These are phyloP conservation scores for Porogramme epimiltina DNA, from an alignment of 1,284 basidiomycete species.

Conservation along the genomic window DNA sequence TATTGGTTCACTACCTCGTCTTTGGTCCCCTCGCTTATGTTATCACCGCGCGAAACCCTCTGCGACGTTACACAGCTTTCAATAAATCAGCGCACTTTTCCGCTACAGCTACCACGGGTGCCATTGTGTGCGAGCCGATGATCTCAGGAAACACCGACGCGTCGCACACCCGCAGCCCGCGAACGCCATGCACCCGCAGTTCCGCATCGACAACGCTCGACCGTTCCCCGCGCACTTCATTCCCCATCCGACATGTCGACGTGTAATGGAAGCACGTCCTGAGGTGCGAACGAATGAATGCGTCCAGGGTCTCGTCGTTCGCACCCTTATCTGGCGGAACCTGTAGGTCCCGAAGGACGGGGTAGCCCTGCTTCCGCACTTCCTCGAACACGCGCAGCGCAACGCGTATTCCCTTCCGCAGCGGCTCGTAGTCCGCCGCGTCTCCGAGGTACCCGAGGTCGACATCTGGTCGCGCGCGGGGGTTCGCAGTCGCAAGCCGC, in stretches of 20 bases:
- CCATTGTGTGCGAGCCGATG: conserved; percentile 37
- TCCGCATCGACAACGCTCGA: conserved; percentile 51
- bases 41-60: not conserved
- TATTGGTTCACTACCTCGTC: too few species aligned
- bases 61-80: not conserved
- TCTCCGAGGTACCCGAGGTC: conserved; percentile 33
- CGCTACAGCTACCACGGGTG: conserved; percentile 36
- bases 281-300: conserved; percentile 26
- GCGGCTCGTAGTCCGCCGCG: conserved; percentile 25
- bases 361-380: conserved; percentile 34
- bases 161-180: conserved; percentile 42
- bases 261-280: conserved; percentile 39
- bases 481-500: conserved; percentile 33
- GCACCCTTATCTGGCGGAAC: conserved; percentile 27
- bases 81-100: conserved; percentile 28
- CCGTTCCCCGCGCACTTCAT: conserved; percentile 24
- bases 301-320: conserved; percentile 27
- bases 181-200: conserved; percentile 49
- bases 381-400: conserved; percentile 29
- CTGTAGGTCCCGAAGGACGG: conserved; percentile 29
- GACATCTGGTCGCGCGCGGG: conserved; percentile 32
- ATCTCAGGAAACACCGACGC: conserved; percentile 41
- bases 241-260: conserved; percentile 42
- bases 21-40: too few species aligned
- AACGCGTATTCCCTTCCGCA: conserved; percentile 29